A percentile compares a stretch with the other conserved stretches of the same genome.
phyloP scores from a whole-genome alignment of 1,139 yeast species.

The Kluyveromyces sp. region DNA sequence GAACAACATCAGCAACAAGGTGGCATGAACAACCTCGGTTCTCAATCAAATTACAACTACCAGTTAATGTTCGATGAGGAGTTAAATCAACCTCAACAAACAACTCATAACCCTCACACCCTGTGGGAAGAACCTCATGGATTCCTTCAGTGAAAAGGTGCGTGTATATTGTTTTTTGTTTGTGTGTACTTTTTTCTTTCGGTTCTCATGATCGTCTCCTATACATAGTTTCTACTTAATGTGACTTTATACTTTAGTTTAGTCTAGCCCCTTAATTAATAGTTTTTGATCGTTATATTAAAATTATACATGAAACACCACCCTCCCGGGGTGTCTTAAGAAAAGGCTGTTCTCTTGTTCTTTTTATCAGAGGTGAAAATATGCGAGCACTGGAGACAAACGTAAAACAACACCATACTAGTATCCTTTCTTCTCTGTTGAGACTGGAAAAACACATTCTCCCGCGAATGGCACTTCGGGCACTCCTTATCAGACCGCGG shows the following conservation, averaged over 20 bases:
- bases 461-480: constrained; percentile 78
- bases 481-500: constrained; percentile 93
- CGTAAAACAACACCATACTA: constrained; percentile 90
- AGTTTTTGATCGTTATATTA: too few species aligned
- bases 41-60: neutral
- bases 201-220: too few species aligned
- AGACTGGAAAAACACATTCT: constrained; percentile 92
- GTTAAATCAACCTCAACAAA: neutral
- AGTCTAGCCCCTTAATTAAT: too few species aligned
- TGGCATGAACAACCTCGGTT: neutral
- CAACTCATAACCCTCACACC: neutral
- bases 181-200: too few species aligned
- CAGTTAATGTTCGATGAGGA: neutral
- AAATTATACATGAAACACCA: too few species aligned
- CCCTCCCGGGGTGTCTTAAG: constrained; percentile 3
- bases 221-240: too few species aligned
- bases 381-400: constrained; percentile 78
- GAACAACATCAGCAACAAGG: neutral
- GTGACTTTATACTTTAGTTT: too few species aligned
- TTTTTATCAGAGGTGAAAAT: constrained; percentile 44
- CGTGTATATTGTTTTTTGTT: too few species aligned
- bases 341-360: constrained; percentile 30
- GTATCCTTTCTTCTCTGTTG: constrained; percentile 95
- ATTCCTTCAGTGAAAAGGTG: neutral
- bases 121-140: constrained; percentile 4